A percentile compares a stretch with the other conserved stretches of the same genome.
Conservation (phyloP, 352 stramenopile species). For the Globisporangium ultimum region DNA sequence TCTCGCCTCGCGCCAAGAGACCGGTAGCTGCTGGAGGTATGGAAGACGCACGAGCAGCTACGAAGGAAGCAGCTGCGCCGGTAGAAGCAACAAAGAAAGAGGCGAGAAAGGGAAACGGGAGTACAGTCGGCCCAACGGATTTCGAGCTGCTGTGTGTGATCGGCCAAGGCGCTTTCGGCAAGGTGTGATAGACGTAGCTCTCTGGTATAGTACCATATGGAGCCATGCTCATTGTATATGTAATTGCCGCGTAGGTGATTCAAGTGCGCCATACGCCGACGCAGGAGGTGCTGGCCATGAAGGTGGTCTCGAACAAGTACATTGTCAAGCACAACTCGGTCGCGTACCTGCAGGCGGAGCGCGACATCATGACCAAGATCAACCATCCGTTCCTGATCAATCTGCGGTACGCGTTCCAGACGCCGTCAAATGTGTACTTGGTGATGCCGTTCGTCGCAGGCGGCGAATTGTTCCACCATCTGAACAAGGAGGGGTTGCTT, state of each 20-base stretch:
- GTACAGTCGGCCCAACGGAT: constrained; percentile 54
- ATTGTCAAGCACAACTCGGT: constrained; percentile 85
- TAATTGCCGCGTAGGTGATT: constrained; percentile 41
- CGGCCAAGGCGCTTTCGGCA: constrained; percentile 80
- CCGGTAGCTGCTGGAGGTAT: neutral
- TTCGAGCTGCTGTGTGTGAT: constrained; percentile 85
- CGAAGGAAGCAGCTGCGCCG: constrained; percentile 17
- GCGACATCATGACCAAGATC: constrained; percentile 88
- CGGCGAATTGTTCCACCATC: constrained; percentile 66
- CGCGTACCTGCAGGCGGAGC: constrained; percentile 71
- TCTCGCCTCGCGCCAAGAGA: constrained; percentile 3
- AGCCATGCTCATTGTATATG: neutral
- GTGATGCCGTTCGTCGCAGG: constrained; percentile 78
- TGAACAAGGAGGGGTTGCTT: constrained; percentile 59
- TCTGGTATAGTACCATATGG: too few species aligned
- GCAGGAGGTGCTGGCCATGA: constrained; percentile 80
- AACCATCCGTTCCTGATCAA: constrained; percentile 82
- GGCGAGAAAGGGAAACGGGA: neutral
- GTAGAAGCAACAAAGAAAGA: neutral
- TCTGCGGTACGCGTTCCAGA: constrained; percentile 82
- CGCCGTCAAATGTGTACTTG: constrained; percentile 74
- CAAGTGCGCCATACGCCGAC: constrained; percentile 78
- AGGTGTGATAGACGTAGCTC: constrained; percentile 21
- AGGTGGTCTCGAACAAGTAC: constrained; percentile 86
- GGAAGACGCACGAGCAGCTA: neutral